These are phyloP conservation scores for Pseudogymnoascus sp. DNA, from an alignment of 2,329 filamentous ascomycete species.

Conservation along the genomic window DNA sequence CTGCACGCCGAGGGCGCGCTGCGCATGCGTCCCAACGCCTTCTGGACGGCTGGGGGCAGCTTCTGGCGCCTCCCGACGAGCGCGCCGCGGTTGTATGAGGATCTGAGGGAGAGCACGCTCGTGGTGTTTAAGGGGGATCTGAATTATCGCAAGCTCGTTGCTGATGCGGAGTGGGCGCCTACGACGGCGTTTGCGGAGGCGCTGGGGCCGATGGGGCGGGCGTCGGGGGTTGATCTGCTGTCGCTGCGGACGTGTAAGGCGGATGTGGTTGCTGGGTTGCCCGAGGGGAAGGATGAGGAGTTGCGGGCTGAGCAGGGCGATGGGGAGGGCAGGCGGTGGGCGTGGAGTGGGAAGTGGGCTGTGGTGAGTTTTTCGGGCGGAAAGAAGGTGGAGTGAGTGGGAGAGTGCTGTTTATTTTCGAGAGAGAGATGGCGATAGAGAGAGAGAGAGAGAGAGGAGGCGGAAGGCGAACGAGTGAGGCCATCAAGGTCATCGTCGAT, in stretches of 20 bases:
- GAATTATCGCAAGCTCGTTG: constrained; percentile 89
- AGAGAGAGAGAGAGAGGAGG: neutral
- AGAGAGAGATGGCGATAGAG: neutral
- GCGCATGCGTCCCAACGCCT: constrained; percentile 71
- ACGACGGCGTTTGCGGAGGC: constrained; percentile 79
- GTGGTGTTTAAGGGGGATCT: constrained; percentile 96
- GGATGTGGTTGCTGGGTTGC: constrained; percentile 86
- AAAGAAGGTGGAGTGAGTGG: constrained; percentile 32
- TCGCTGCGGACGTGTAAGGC: constrained; percentile 93
- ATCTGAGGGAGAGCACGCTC: constrained; percentile 74
- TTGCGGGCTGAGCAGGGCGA: constrained; percentile 61
- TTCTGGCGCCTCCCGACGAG: constrained; percentile 77
- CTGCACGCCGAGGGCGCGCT: constrained; percentile 80
- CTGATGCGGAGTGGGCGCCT: constrained; percentile 77
- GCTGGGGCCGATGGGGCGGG: constrained; percentile 74
- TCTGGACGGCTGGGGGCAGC: constrained; percentile 83
- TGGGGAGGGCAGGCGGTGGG: constrained; percentile 64
- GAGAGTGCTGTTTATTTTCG: neutral
- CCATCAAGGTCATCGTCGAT: neutral
- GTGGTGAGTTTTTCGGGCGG: constrained; percentile 79
- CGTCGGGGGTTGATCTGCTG: constrained; percentile 74
- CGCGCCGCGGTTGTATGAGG: constrained; percentile 60
- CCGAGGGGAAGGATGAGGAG: constrained; percentile 72
- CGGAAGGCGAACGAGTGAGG: neutral
- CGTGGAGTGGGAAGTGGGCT: constrained; percentile 93